Evolutionary conservation across 2,329 filamentous ascomycete species (phyloP).

Genomic region (Coniochaeta ligniaria): DNA sequence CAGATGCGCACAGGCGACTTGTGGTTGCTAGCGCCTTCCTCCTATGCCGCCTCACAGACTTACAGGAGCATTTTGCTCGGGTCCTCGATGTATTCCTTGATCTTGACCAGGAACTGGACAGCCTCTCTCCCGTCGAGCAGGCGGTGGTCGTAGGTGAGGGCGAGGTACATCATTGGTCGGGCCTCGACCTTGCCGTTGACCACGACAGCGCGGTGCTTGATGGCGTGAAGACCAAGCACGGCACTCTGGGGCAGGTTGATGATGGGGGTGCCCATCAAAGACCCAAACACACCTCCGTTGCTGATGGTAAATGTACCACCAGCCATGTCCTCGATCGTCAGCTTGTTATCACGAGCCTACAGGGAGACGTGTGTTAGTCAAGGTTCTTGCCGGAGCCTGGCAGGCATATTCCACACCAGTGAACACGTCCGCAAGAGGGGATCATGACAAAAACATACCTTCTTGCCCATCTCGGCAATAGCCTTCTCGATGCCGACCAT

Average conservation of each 20-base stretch:
- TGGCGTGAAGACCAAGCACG: slow-evolving; percentile 88
- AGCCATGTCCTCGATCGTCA: slow-evolving; percentile 99
- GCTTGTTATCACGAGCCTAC: slow-evolving; percentile 86
- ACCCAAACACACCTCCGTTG: slow-evolving; percentile 95
- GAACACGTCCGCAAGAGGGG: too few relatives aligned
- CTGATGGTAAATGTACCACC: slow-evolving; percentile 97
- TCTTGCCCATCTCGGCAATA: slow-evolving; percentile 92
- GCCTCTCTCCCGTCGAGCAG: slow-evolving; percentile 92
- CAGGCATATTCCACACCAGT: neutral
- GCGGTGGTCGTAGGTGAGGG: slow-evolving; percentile 94
- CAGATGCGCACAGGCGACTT: neutral
- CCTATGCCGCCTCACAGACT: neutral
- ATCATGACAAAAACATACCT: slow-evolving; percentile 48
- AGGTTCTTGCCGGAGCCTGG: neutral
- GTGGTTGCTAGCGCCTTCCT: neutral
- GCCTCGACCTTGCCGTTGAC: slow-evolving; percentile 93
- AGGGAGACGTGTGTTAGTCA: slow-evolving; percentile 10
- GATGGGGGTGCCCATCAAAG: slow-evolving; percentile 94
- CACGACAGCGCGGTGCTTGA: slow-evolving; percentile 87
- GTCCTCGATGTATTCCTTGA: slow-evolving; percentile 98
- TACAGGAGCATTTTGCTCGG: slow-evolving; percentile 81
- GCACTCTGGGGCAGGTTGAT: slow-evolving; percentile 95
- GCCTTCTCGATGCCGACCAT: slow-evolving; percentile 83
- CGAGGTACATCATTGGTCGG: slow-evolving; percentile 99
- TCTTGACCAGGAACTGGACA: slow-evolving; percentile 90